Conservation (phyloP, 2,329 filamentous ascomycete species). For the Sodiomyces alkalinus region DNA sequence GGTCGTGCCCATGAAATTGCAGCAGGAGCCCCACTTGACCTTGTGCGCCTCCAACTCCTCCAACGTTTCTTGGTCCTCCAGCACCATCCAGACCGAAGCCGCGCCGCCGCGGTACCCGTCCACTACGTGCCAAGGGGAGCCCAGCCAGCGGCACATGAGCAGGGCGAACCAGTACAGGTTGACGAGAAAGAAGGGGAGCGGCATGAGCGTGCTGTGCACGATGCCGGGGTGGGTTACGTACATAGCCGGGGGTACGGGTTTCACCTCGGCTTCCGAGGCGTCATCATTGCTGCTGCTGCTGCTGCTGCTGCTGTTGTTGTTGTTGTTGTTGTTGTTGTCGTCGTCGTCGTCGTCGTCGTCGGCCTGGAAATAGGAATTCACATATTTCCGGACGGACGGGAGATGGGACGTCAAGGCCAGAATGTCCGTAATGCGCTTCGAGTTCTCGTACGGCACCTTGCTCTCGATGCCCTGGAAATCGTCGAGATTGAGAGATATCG, state of each 20-base stretch:
- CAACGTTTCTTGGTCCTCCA: conserved; percentile 49
- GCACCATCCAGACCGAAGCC: conserved; percentile 62
- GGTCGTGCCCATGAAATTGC: conserved; percentile 39
- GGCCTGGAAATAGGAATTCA: conserved; percentile 38
- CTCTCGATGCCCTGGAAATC: conserved; percentile 65
- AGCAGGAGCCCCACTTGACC: conserved; percentile 75
- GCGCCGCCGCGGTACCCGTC: conserved; percentile 63
- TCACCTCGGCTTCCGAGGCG: conserved; percentile 6
- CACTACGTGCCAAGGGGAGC: conserved; percentile 77
- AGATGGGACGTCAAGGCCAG: conserved; percentile 60
- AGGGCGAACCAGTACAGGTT: conserved; percentile 57
- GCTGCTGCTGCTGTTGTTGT: conserved; percentile 5
- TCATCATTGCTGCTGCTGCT: no score
- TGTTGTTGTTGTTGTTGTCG: conserved; percentile 9
- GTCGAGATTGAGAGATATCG: conserved; percentile 37
- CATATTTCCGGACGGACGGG: conserved; percentile 43
- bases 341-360: no score
- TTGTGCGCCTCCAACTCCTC: conserved; percentile 38
- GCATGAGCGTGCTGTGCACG: conserved; percentile 67
- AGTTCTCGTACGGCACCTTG: conserved; percentile 61
- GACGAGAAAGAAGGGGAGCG: conserved; percentile 51
- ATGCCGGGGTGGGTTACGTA: conserved; percentile 81
- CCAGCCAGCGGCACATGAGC: conserved; percentile 58
- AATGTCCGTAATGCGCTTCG: conserved; percentile 77
- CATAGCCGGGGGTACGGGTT: conserved; percentile 35